Evolutionary conservation across 2,329 filamentous ascomycete genomes (phyloP).

Genomic region (Monilinia fructigena): DNA sequence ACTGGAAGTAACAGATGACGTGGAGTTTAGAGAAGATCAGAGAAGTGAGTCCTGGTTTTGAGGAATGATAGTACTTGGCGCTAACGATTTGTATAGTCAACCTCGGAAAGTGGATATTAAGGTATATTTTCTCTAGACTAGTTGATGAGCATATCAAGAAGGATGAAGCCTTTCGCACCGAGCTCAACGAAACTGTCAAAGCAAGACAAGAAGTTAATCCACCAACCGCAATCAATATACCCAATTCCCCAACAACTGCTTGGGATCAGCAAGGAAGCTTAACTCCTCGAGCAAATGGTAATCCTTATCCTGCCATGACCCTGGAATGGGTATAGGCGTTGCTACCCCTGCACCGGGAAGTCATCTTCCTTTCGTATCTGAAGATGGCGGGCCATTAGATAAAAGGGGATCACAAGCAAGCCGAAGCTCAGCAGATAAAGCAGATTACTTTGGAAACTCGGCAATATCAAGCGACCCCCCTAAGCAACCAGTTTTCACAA

Average conservation of each 20-base stretch:
- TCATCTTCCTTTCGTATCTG: slow-evolving; percentile 49
- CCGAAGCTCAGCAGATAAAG: slow-evolving; percentile 59
- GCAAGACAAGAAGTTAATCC: slow-evolving; percentile 54
- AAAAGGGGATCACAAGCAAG: slow-evolving; percentile 56
- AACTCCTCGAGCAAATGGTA: slow-evolving; percentile 65
- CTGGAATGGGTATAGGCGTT: slow-evolving; percentile 74
- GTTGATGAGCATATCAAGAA: slow-evolving; percentile 87
- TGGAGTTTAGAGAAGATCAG: slow-evolving; percentile 88
- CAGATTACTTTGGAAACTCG: slow-evolving; percentile 74
- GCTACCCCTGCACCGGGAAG: slow-evolving; percentile 60
- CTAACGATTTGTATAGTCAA: slow-evolving; percentile 65
- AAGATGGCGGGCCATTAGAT: slow-evolving; percentile 52
- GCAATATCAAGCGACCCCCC: slow-evolving; percentile 50
- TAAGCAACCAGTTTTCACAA: slow-evolving; percentile 47
- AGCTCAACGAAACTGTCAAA: slow-evolving; percentile 62
- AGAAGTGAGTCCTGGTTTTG: slow-evolving; percentile 61
- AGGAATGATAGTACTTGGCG: slow-evolving; percentile 28
- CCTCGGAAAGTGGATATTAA: slow-evolving; percentile 91
- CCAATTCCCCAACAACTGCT: slow-evolving; percentile 42
- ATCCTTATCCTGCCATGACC: slow-evolving; percentile 53
- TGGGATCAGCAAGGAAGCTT: slow-evolving; percentile 46
- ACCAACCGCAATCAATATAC: slow-evolving; percentile 60
- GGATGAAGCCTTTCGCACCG: slow-evolving; percentile 71
- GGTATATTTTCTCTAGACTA: slow-evolving; percentile 85
- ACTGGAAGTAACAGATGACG: slow-evolving; percentile 66